Evolutionary conservation across 305 asterid species (phyloP).

Genomic region (Solanum hybrid): DNA sequence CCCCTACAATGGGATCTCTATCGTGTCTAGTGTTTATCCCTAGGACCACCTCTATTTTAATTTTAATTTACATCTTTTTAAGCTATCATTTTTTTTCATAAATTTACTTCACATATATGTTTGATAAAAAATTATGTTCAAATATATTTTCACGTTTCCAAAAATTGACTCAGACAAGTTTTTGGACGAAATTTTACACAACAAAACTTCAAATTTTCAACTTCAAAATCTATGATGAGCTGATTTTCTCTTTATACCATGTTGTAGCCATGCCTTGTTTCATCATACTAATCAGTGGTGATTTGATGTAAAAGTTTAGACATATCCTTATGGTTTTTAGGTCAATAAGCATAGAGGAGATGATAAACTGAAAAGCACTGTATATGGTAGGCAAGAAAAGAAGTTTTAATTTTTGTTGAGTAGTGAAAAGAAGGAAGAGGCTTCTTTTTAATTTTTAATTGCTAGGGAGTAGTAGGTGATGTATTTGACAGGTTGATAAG

Average conservation of each 20-base stretch:
- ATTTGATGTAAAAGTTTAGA: slow-evolving; percentile 5
- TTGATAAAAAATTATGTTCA: background rate
- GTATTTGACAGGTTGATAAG: slow-evolving; percentile 40
- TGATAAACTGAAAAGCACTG: slow-evolving; percentile 22
- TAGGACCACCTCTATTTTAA: slow-evolving; percentile 30
- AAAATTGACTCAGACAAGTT: background rate
- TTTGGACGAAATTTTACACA: background rate
- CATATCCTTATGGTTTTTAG: slow-evolving; percentile 19
- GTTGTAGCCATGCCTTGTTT: background rate
- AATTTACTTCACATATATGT: background rate
- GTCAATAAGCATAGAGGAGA: slow-evolving; percentile 21
- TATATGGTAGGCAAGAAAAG: slow-evolving; percentile 3
- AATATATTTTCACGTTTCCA: background rate
- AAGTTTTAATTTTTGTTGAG: background rate
- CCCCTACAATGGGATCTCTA: slow-evolving; percentile 50
- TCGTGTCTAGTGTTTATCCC: slow-evolving; percentile 53
- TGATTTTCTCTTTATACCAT: background rate
- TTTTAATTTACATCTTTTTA: slow-evolving; percentile 1
- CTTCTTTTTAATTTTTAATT: background rate
- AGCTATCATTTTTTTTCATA: background rate
- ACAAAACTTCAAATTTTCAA: background rate
- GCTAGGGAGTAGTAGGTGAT: slow-evolving; percentile 21
- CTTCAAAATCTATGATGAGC: background rate
- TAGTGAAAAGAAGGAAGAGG: background rate
- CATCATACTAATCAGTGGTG: background rate